Evolutionary conservation across 2,329 filamentous ascomycete species (phyloP), one percentile per base, ranked within the genome.

Genomic region (Sporothrix brasiliensis): DNA sequence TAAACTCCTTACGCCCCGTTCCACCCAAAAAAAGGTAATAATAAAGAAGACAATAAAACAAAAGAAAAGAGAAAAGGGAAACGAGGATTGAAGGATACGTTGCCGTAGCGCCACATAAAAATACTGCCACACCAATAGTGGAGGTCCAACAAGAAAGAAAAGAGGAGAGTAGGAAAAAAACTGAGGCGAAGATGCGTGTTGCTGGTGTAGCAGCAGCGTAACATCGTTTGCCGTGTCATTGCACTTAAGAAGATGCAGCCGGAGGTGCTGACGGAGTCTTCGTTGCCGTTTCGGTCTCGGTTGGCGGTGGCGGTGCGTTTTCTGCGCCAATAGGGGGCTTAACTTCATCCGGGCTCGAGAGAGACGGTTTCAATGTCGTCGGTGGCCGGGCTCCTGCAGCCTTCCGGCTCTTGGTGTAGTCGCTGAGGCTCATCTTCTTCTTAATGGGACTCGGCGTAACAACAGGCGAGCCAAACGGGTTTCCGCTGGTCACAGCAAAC

Each of bases 361-460:
- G 73, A 14, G 79, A 77, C 27, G 80, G 76, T 74, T 83, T 85
- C 30, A 83, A 72, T 34, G 76, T 75, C 2, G 76, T 76, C 3
- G 77, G 77, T 11, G 82, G 81, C 72, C 81, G 82, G 39, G 79
- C 81, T 75, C 76, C 83, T 2, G 83, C 83, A 3, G 83, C 83
- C 76, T 87, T 89, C 67, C 86, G 81, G 73, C 85, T 87, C 77
- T 87, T 88, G 10, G 83, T 86, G 75, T 91, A 91, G 75, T 90
- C 88, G 75, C 87, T 90, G 1, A 90, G 77, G 73, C 87, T 90
- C 50, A 91, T 79, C 77, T 90, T 90, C 82, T 91, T 90, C 79
- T 89, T 89, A 44, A 88, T 80, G 2, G 88, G 88, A 73, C 87
- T 89, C 2, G 87, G 86, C 27, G 83, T 82, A 11, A 81, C 81